A percentile compares a stretch with the other conserved stretches of the same genome.
Conservation (phyloP, 1,284 basidiomycete genomes). For the Papiliotrema terrestris region DNA sequence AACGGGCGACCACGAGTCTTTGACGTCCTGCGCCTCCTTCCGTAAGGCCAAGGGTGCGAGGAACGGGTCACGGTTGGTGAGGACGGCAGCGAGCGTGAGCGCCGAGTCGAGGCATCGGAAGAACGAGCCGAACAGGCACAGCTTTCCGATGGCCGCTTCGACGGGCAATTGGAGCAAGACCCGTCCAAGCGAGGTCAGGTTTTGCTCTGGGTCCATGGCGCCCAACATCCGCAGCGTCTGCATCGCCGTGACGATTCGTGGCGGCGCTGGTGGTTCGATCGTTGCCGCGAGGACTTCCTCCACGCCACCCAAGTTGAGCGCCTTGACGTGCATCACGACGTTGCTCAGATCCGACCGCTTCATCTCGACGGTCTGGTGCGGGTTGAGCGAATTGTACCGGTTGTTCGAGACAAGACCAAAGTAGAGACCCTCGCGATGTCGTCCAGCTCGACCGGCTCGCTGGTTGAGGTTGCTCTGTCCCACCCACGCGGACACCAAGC, state of each 20-base stretch:
- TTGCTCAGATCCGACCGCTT: constrained; percentile 87
- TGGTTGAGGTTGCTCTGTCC: constrained; percentile 92
- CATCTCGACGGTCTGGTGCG: constrained; percentile 94
- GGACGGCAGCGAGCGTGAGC: constrained; percentile 81
- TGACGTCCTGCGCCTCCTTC: constrained; percentile 59
- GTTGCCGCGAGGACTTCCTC: constrained; percentile 80
- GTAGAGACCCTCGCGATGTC: constrained; percentile 88
- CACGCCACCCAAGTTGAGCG: constrained; percentile 85
- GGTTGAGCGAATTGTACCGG: constrained; percentile 63
- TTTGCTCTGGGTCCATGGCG: constrained; percentile 71
- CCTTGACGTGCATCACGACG: constrained; percentile 95
- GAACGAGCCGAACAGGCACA: constrained; percentile 87
- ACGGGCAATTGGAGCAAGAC: constrained; percentile 87
- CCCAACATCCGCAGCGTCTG: constrained; percentile 79
- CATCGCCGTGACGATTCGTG: constrained; percentile 78
- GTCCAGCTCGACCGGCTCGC: constrained; percentile 87
- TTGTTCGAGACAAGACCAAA: constrained; percentile 73
- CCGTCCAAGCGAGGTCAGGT: constrained; percentile 80
- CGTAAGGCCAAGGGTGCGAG: constrained; percentile 62
- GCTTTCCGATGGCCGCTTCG: constrained; percentile 82
- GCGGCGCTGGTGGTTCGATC: constrained; percentile 84
- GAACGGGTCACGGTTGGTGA: constrained; percentile 89
- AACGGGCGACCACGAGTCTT: constrained; percentile 71
- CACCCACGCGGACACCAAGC: constrained; percentile 84
- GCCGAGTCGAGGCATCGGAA: constrained; percentile 91